phyloP scores from a whole-genome alignment of 2,329 filamentous ascomycete species.

The Beauveria medogensis region DNA sequence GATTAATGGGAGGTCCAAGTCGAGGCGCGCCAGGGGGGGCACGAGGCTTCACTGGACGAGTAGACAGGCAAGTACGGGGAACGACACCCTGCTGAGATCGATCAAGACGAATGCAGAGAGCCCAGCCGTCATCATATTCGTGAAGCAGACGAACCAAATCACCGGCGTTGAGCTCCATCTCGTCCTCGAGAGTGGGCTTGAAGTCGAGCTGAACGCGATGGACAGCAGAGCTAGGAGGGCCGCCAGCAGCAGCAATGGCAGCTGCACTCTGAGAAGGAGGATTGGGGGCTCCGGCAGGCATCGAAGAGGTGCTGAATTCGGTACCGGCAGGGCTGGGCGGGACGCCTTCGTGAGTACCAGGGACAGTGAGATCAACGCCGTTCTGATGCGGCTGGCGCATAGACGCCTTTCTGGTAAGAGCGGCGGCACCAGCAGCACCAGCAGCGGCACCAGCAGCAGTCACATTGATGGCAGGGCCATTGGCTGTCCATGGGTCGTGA shows the following conservation, averaged over 20 bases:
- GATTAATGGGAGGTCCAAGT: constrained; percentile 44
- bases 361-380: constrained; percentile 46
- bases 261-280: constrained; percentile 42
- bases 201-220: constrained; percentile 95
- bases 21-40: constrained; percentile 43
- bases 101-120: constrained; percentile 85
- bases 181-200: constrained; percentile 84
- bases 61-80: constrained; percentile 87
- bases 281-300: constrained; percentile 33
- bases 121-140: constrained; percentile 98
- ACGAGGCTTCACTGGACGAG: constrained; percentile 82
- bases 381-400: constrained; percentile 43
- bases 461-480: constrained; percentile 35
- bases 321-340: constrained; percentile 55
- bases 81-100: constrained; percentile 88
- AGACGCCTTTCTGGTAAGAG: constrained; percentile 46
- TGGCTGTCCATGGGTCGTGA: constrained; percentile 30
- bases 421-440: constrained; percentile 29
- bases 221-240: constrained; percentile 55
- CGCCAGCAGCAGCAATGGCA: constrained; percentile 55
- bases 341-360: constrained; percentile 25
- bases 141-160: constrained; percentile 84
- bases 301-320: constrained; percentile 52
- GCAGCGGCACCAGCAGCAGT: constrained; percentile 29
- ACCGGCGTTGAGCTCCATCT: constrained; percentile 72